Conservation (phyloP, 768 basidiomycete genomes). For the Mycena haematopus region DNA sequence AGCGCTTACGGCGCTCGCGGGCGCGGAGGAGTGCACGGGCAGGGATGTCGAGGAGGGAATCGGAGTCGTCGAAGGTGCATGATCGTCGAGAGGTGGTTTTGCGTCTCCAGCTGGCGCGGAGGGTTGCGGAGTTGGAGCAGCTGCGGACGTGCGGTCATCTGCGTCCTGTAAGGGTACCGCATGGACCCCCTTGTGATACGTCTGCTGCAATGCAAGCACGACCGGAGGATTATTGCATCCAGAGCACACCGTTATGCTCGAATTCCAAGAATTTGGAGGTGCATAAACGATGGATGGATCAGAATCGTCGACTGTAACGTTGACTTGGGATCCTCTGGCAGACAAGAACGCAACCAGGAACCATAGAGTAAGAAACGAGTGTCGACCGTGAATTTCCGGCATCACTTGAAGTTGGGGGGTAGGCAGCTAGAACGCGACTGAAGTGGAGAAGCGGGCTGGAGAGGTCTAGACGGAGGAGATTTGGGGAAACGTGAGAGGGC, state of each 20-base stretch:
- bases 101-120: background rate
- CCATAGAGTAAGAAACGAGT: constrained; percentile 11
- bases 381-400: constrained; percentile 2
- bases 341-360: constrained; percentile 25
- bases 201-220: constrained; percentile 32
- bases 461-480: constrained; percentile 9
- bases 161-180: constrained; percentile 30
- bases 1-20: background rate
- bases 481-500: constrained; percentile 28
- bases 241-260: constrained; percentile 39
- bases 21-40: background rate
- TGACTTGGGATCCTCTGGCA: constrained; percentile 31
- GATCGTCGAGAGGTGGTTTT: background rate
- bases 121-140: background rate
- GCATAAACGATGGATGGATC: constrained; percentile 46
- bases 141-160: constrained; percentile 21
- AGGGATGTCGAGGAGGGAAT: background rate
- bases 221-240: constrained; percentile 39
- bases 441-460: constrained; percentile 1
- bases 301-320: constrained; percentile 47
- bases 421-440: background rate
- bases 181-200: constrained; percentile 47
- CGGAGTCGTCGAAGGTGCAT: background rate
- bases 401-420: constrained; percentile 3
- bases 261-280: constrained; percentile 44